Evolutionary conservation across 106 monocot species (phyloP).

Genomic region (Ottelia alismoides): DNA sequence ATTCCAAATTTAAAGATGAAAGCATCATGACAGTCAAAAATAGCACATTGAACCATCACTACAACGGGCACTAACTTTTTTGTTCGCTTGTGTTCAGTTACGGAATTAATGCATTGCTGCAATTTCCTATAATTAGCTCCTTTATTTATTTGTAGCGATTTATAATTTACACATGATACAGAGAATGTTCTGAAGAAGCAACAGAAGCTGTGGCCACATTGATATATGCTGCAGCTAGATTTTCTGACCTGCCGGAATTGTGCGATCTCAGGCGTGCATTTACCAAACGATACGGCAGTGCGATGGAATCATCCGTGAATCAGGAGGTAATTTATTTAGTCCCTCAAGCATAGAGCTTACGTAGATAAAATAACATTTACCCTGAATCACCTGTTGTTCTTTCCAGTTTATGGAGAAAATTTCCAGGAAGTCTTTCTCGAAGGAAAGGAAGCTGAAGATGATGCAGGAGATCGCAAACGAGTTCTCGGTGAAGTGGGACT

Average conservation of each 20-base stretch:
- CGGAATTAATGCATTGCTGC: too few relatives aligned
- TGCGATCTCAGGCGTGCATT: slow-evolving; percentile 53
- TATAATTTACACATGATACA: slow-evolving; percentile 9
- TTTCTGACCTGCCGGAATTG: slow-evolving; percentile 69
- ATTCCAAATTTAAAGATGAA: neutral
- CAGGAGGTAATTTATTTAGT: slow-evolving; percentile 51
- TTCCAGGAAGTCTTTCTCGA: slow-evolving; percentile 40
- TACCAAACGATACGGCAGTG: slow-evolving; percentile 34
- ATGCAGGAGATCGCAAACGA: slow-evolving; percentile 70
- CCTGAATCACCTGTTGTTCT: too few relatives aligned
- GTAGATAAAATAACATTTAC: too few relatives aligned
- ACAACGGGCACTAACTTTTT: too few relatives aligned
- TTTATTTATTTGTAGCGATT: neutral
- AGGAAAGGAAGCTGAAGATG: slow-evolving; percentile 44
- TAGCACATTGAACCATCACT: too few relatives aligned
- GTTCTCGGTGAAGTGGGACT: slow-evolving; percentile 49
- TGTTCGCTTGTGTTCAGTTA: too few relatives aligned
- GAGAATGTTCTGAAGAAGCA: slow-evolving; percentile 59
- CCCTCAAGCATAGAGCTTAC: too few relatives aligned
- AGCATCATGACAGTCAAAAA: neutral
- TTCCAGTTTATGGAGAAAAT: slow-evolving; percentile 38
- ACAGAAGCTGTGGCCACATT: slow-evolving; percentile 64
- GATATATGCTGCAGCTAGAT: slow-evolving; percentile 79
- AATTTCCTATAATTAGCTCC: neutral
- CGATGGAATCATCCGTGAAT: slow-evolving; percentile 36